Conservation (phyloP, 1,284 basidiomycete genomes). For the Takashimella tepidaria region DNA sequence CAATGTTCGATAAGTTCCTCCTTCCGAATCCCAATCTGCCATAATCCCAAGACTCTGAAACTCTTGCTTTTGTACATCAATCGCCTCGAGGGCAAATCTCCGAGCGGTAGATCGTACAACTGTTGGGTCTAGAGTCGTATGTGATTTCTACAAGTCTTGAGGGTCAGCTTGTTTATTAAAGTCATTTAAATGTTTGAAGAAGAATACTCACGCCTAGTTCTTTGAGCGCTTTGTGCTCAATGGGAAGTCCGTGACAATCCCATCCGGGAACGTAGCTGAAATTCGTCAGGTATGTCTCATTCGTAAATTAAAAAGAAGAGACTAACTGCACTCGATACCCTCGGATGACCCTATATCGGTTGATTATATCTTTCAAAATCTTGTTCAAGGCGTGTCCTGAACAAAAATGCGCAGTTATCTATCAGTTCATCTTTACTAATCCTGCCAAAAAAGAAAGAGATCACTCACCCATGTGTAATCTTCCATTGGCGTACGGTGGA, state of each 20-base stretch:
- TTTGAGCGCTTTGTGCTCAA: conserved; percentile 85
- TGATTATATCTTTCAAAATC: conserved; percentile 93
- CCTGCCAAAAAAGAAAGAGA: no score
- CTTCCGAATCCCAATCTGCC: conserved; percentile 74
- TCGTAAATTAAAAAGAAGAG: background rate
- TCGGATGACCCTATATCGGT: conserved; percentile 75
- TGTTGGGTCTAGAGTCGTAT: conserved; percentile 55
- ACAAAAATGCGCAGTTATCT: no score
- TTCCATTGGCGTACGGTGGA: conserved; percentile 95
- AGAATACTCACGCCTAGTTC: conserved; percentile 58
- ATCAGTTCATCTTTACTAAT: conserved; percentile 17
- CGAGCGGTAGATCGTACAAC: conserved; percentile 70
- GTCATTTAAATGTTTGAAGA: background rate
- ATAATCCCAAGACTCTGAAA: conserved; percentile 83
- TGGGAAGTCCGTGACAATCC: conserved; percentile 98
- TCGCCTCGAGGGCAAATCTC: conserved; percentile 67
- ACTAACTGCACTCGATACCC: conserved; percentile 77
- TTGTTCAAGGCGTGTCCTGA: conserved; percentile 97
- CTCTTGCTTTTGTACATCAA: conserved; percentile 71
- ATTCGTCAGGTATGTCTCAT: background rate
- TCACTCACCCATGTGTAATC: conserved; percentile 90
- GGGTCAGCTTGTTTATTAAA: no score
- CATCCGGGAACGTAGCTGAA: conserved; percentile 87
- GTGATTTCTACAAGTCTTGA: conserved; percentile 28
- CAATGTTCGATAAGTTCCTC: conserved; percentile 79